Base-by-base conservation (phyloP, 768 basidiomycete species). In the Sutorius australiensis region DNA sequence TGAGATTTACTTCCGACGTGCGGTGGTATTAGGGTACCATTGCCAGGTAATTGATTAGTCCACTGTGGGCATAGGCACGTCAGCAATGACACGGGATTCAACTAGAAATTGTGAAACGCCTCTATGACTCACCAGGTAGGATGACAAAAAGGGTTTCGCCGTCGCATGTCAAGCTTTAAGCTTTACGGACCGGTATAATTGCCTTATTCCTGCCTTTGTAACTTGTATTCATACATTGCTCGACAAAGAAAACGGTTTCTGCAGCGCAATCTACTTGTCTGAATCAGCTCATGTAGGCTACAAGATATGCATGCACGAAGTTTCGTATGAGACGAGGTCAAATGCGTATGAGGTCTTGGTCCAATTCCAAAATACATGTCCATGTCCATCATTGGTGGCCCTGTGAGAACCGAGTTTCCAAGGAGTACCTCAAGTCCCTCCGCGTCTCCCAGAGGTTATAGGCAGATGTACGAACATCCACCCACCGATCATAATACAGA, bases 401-500 rank as follows among this genome's bases (percentile, higher is more conserved):
- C 32, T 24, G 16, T 27, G 10, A 36, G 12, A 19, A 36, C 16
- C 14, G 27, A 8, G 32, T 43, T 37, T 46, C 50, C 37, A 58
- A 9, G 13, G 50, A 28, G 1, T 13, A 13, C 31, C 51, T 59
- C 58, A 60, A 24, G 5, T 41, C 24, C 36, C 16, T 33, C 32
- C 40, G 51, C 21, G 31, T 16, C 30, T 28, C 3, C 49, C 47
- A 51, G 8, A 49, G 47, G n/a, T 49, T 14, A 31, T 12, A 28
- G 8, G 58, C 53, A 13, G 56, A 19, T 3, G 14, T 16, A 11
- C 16, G n/a, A 6, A 14, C 50, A 16, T 30, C 14, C 39, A 3
- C 27, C 58, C 58, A 60, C 2, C 50, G 58, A 11, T 32, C 14
- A 12, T 39, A 17, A 34, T 51, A 46, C n/a, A 48, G 12, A 11